Base-by-base conservation (phyloP, 2,329 filamentous ascomycete species). In the Monilinia fructicola region DNA sequence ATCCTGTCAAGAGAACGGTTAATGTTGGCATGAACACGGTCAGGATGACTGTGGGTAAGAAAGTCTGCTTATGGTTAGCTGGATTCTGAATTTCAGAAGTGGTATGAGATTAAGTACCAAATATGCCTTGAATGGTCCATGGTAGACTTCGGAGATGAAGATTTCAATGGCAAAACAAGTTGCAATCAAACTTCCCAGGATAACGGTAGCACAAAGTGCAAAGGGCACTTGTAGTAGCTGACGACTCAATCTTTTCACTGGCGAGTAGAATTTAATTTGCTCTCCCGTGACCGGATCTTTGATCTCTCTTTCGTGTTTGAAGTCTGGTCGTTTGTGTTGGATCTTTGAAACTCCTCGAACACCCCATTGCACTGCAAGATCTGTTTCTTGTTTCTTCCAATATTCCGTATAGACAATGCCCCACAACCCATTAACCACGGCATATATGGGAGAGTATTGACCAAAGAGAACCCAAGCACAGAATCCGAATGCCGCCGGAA, bases 71-170 rank as follows among this genome's bases (percentile, higher is more conserved):
- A 21, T 1, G 7, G 35, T 76, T 68, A 72, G 50, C 16, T 31
- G 5, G 28, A 0, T 46, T 70, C 14, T 28, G 4, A 14, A 40
- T 21, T 38, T 55, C 69, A 68, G 21, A 35, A 61, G 56, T 16
- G 54, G 42, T 23, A 2, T 16, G 4, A 42, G 16, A 5, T 6
- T 40, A 78, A 87, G 77, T 78, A 93, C 92, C 72, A 99, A 78
- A 68, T 96, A 89, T 26, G 85, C 85, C 79, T 98, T 96, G 70
- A 96, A 87, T 0, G 93, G 92, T 0, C 95, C 95, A 68, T 88
- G 85, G 78, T 99, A 98, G 21, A 98, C 88, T 78, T 99, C 93
- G 0, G 91, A 93, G 71, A 99, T 92, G 79, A 98, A 97, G 42
- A 98, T 92, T 76, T 99, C 95, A 69, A 97, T 91, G 10, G 89